Evolutionary conservation across 345 rosid genomes (phyloP).

Genomic region (Camelina neglecta): DNA sequence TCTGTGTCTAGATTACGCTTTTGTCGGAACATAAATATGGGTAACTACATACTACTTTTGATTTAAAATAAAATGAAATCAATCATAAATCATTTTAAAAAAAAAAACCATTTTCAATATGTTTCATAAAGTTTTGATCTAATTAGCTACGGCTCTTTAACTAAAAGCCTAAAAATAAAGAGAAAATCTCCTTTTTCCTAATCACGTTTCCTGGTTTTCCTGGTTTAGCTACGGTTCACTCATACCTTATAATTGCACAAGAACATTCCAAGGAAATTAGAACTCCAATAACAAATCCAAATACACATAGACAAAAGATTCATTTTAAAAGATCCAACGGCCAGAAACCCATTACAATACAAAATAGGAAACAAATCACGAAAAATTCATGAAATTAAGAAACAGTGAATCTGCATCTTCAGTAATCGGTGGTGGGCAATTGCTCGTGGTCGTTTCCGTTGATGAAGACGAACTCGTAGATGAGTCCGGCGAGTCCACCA

Average conservation of each 20-base stretch:
- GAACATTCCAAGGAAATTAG: slow-evolving; percentile 21
- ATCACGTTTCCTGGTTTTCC: slow-evolving; percentile 19
- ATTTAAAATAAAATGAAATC: too few species aligned
- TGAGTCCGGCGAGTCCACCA: slow-evolving; percentile 83
- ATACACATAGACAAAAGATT: slow-evolving; percentile 39
- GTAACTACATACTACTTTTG: background rate
- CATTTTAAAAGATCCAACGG: slow-evolving; percentile 35
- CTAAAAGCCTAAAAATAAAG: background rate
- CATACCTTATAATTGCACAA: slow-evolving; percentile 26
- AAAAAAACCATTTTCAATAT: background rate
- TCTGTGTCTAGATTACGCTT: background rate
- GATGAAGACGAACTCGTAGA: slow-evolving; percentile 75
- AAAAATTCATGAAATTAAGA: slow-evolving; percentile 1
- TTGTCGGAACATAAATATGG: too few species aligned
- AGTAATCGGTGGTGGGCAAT: slow-evolving; percentile 72
- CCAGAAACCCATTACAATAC: slow-evolving; percentile 32
- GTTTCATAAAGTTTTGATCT: background rate
- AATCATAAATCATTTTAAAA: too few species aligned
- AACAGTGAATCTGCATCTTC: slow-evolving; percentile 29
- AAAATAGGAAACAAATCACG: slow-evolving; percentile 32
- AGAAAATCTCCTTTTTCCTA: background rate
- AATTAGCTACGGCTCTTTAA: background rate
- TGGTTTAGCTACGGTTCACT: too few species aligned
- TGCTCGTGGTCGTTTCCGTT: slow-evolving; percentile 56
- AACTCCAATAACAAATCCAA: slow-evolving; percentile 38